Evolutionary conservation across 371 early-diverging fungal genomes (phyloP), one percentile per base, ranked within the genome.

Genomic region (Gilbertella persicaria): DNA sequence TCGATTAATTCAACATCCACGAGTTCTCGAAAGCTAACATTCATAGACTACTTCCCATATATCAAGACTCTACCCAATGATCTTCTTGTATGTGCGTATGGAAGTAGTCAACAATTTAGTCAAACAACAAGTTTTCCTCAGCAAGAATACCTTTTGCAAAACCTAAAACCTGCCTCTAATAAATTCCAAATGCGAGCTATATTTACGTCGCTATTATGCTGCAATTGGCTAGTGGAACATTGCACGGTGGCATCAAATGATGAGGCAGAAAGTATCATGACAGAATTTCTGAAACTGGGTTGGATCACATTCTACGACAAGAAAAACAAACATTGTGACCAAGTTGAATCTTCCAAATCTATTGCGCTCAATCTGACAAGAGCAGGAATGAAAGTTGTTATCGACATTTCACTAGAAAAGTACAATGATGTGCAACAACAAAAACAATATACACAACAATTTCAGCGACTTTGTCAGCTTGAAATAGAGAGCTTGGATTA

Each of bases 221-320:
- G 69, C 14, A 79, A 76, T 20, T 84, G 83, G 83, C 58, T 86
- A 8, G 52, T 80, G 39, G 75, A 70, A 16, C 64, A 69, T 43
- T 72, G 80, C 3, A 71, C 80, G 0, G 71, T 78, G 37, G 69
- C 83, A 44, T 71, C 78, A 25, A 71, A 68, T 14, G 75, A 79
- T 38, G 87, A 86, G 45, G 82, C 82, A 0, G 59, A 73, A 25
- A 46, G 62, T n/a, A 51, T 84, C 10, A 72, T 72, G 24, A 66
- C 65, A 12, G 67, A 70, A 40, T 81, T 84, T 68, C 46, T 83
- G 14, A 44, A 57, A 0, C 50, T 58, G 14, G 76, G 71, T 4
- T 81, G 82, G 66, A 72, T 86, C 21, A 64, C 63, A 39, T 66
- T 55, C 14, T 55, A 70, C 9, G 62, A 71, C 4, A 64, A 71